These are phyloP conservation scores for Datisca glomerata DNA, from an alignment of 306 rosid genomes.

Conservation along the genomic window DNA sequence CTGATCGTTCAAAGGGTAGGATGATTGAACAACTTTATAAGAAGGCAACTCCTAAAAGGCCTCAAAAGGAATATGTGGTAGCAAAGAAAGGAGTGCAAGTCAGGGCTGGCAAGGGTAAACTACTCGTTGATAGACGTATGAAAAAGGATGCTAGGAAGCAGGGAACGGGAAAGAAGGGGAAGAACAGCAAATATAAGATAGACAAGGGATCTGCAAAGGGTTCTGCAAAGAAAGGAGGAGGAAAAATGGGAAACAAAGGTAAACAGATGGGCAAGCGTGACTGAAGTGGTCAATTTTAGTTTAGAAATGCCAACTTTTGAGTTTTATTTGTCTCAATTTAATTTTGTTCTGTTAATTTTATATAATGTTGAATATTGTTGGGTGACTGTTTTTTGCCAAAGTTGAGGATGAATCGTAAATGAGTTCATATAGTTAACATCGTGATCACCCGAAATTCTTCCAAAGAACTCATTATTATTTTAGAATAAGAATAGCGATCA, in stretches of 20 bases:
- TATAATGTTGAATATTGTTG: too few relatives aligned
- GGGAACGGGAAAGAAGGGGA: slow-evolving; percentile 30
- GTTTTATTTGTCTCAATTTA: too few relatives aligned
- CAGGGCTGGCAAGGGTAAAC: slow-evolving; percentile 57
- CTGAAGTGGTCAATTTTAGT: background rate
- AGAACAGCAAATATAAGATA: slow-evolving; percentile 30
- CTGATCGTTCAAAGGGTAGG: slow-evolving; percentile 72
- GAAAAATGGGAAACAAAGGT: slow-evolving; percentile 27
- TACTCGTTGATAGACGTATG: slow-evolving; percentile 73
- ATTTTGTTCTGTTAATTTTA: too few relatives aligned
- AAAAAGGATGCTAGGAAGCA: slow-evolving; percentile 61
- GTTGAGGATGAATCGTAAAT: too few relatives aligned
- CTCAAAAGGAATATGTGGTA: slow-evolving; percentile 78
- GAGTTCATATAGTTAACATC: too few relatives aligned
- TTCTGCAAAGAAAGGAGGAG: slow-evolving; percentile 34
- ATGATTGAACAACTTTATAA: slow-evolving; percentile 71
- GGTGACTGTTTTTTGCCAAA: too few relatives aligned
- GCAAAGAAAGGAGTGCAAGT: slow-evolving; percentile 99
- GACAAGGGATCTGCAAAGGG: slow-evolving; percentile 48
- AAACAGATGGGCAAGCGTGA: slow-evolving; percentile 12
- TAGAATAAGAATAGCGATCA: too few relatives aligned
- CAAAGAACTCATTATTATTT: too few relatives aligned
- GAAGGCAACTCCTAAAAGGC: slow-evolving; percentile 62
- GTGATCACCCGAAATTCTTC: too few relatives aligned
- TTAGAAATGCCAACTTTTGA: too few relatives aligned